These are phyloP conservation scores for Eucalyptus sp. DNA, from an alignment of 345 rosid species.

Conservation along the genomic window DNA sequence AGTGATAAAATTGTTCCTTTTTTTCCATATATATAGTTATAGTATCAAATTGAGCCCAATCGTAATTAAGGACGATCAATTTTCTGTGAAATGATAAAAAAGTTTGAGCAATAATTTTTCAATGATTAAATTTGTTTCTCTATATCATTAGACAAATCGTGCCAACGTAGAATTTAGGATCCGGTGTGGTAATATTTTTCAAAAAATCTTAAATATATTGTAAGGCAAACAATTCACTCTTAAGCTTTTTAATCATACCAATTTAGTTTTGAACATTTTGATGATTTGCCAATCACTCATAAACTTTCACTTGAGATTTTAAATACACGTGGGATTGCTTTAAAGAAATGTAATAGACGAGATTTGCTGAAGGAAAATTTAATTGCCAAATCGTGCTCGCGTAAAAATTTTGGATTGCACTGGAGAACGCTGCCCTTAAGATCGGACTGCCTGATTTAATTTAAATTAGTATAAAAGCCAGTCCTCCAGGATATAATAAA, in stretches of 20 bases:
- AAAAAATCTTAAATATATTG: too few species aligned
- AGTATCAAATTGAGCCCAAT: background rate
- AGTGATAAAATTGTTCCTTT: too few species aligned
- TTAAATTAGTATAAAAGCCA: background rate
- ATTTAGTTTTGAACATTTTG: too few species aligned
- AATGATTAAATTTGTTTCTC: background rate
- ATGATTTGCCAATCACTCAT: background rate
- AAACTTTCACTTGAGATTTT: background rate
- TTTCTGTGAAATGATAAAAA: too few species aligned
- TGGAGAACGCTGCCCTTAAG: background rate
- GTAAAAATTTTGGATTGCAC: background rate
- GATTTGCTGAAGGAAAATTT: background rate
- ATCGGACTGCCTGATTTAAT: background rate
- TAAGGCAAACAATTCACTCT: background rate
- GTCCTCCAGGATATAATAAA: background rate
- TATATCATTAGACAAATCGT: too few species aligned
- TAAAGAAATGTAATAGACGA: background rate
- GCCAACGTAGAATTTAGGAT: background rate
- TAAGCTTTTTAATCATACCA: too few species aligned
- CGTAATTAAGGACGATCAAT: fast-evolving
- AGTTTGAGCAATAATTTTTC: background rate
- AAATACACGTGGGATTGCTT: background rate
- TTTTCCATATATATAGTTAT: too few species aligned
- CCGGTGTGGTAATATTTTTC: background rate
- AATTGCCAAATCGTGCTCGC: background rate